Percentiles rank a stretch among this genome's conserved stretches.
These are phyloP conservation scores for Saccharomyces eubayanus DNA, from an alignment of 805 yeast genomes.

Conservation along the genomic window DNA sequence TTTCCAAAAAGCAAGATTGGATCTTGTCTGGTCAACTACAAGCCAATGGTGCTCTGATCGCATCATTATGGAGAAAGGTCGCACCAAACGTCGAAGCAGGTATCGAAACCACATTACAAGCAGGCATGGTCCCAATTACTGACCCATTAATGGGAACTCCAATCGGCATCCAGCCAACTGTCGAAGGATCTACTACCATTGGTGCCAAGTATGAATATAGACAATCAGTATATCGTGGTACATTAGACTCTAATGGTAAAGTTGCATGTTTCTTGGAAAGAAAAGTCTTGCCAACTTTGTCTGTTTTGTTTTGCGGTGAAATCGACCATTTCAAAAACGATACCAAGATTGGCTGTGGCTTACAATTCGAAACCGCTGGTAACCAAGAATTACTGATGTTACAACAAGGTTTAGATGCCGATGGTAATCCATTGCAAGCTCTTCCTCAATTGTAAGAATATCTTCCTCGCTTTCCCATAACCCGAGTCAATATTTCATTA, in stretches of 20 bases:
- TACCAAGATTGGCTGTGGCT: conserved; percentile 83
- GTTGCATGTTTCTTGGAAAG: conserved; percentile 87
- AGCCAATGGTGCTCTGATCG: conserved; percentile 83
- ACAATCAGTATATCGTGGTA: conserved; percentile 92
- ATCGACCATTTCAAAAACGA: conserved; percentile 77
- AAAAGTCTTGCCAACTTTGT: conserved; percentile 84
- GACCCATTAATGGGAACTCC: conserved; percentile 71
- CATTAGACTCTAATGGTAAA: conserved; percentile 83
- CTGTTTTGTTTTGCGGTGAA: conserved; percentile 84
- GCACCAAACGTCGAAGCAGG: conserved; percentile 93
- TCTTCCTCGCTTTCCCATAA: neutral
- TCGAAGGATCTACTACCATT: conserved; percentile 85
- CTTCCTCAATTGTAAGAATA: conserved; percentile 48
- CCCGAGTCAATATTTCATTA: conserved; percentile 4
- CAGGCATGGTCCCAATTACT: conserved; percentile 63
- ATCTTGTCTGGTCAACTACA: conserved; percentile 88
- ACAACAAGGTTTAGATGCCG: conserved; percentile 82
- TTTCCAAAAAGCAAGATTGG: conserved; percentile 65
- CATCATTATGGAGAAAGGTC: conserved; percentile 90
- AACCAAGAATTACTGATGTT: conserved; percentile 84
- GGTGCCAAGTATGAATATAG: conserved; percentile 98
- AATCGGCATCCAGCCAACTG: conserved; percentile 72
- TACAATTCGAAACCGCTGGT: conserved; percentile 93
- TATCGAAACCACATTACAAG: conserved; percentile 75
- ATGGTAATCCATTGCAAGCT: conserved; percentile 80